Evolutionary conservation across 108 stramenopile species (phyloP), one percentile per base, ranked within the genome.

Genomic region (Skeletonema potamos): DNA sequence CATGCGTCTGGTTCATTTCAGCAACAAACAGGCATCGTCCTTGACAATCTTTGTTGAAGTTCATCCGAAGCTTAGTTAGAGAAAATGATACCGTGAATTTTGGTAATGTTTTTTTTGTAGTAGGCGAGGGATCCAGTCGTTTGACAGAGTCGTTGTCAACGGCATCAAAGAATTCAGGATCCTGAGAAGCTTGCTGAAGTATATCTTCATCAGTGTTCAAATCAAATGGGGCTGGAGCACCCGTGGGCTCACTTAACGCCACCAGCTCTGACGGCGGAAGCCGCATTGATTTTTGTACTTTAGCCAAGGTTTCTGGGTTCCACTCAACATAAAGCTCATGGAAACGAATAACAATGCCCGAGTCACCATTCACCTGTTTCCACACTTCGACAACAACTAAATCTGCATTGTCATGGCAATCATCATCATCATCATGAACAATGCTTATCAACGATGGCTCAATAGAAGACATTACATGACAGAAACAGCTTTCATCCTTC

Each of bases 301-400:
- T 73, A 33, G 88, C 87, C 22, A 93, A 51, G 29, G 84, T 87
- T 58, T 93, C 92, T 9, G 92, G 88, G 58, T 93, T 93, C 92
- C 92, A 93, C 51, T 93, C 89, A 48, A 90, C 70, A 59, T 77
- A 90, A 1, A 91, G 62, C 61, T 91, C 87, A 54, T 91, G 65
- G 62, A 88, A 91, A 24, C 63, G 37, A 29, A 91, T 74, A 2
- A 22, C 70, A 54, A 64, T 74, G 4, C 62, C 56, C 12, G 64
- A 24, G 33, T 67, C 68, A 39, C 48, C 33, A 20, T 44, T 63
- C 22, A 51, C 32, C 15, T 48, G 54, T 10, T 51, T 26, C 36
- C 44, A 71, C 76, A 87, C 22, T 83, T 62, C 18, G 86, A 37
- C 32, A 68, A 75, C 13, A 28, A 64, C 64, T 28, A 64, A 29